These are phyloP conservation scores for Microcyclospora tardicrescens DNA, from an alignment of 2,329 filamentous ascomycete genomes.

Conservation along the genomic window DNA sequence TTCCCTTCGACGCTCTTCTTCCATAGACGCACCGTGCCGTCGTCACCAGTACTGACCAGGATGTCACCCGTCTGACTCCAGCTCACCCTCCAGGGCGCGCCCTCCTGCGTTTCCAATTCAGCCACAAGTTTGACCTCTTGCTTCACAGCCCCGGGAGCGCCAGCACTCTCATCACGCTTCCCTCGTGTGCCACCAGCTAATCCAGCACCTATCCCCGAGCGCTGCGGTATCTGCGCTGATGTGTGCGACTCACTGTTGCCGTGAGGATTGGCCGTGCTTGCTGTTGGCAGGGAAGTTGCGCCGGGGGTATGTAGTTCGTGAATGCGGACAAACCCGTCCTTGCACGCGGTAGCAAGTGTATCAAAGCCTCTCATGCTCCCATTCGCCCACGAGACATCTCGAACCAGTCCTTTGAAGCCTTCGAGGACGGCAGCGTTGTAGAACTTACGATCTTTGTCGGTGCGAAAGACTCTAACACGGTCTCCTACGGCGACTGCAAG, in stretches of 20 bases:
- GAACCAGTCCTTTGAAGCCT: constrained; percentile 57
- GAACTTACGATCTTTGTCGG: constrained; percentile 61
- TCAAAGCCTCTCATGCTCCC: constrained; percentile 86
- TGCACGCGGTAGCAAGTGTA: constrained; percentile 79
- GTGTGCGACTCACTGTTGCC: not conserved
- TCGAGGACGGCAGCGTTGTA: constrained; percentile 69
- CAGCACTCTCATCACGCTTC: constrained; percentile 41
- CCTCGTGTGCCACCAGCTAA: constrained; percentile 36
- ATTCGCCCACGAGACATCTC: constrained; percentile 85
- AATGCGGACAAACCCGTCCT: constrained; percentile 82
- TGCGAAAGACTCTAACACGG: constrained; percentile 70
- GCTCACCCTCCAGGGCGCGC: constrained; percentile 61
- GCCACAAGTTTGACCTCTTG: constrained; percentile 53
- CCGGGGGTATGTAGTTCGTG: constrained; percentile 59
- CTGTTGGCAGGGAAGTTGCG: constrained; percentile 35
- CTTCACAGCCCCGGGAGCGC: constrained; percentile 49
- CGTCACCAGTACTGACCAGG: constrained; percentile 62
- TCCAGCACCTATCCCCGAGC: constrained; percentile 42
- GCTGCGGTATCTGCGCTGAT: constrained; percentile 16
- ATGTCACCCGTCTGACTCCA: constrained; percentile 54
- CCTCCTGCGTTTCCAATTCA: constrained; percentile 52
- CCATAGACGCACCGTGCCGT: constrained; percentile 46
- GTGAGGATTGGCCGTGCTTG: constrained; percentile 7
- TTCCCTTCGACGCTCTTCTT: constrained; percentile 36
- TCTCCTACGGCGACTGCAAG: constrained; percentile 81